Percentiles rank a stretch among this genome's conserved stretches.
phyloP scores from a whole-genome alignment of 2,329 filamentous ascomycete species.

The Pyrenochaeta sp. region DNA sequence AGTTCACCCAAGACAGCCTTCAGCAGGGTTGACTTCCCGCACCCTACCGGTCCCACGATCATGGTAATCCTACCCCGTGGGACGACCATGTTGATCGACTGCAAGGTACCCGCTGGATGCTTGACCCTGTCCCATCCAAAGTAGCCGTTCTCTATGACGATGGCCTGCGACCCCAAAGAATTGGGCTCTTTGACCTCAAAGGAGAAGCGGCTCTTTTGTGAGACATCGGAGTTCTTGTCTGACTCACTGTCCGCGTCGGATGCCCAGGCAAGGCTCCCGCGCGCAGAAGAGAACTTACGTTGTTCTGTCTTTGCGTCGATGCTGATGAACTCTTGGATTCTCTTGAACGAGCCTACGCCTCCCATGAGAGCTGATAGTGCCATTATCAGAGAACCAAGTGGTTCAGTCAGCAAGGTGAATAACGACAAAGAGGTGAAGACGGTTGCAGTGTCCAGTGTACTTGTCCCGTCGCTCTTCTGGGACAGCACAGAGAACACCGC shows the following conservation, averaged over 20 bases:
- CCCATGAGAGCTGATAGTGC: slow-evolving; percentile 54
- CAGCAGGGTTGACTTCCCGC: slow-evolving; percentile 60
- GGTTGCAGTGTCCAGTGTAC: slow-evolving; percentile 49
- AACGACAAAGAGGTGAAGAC: slow-evolving; percentile 58
- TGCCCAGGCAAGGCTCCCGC: slow-evolving; percentile 21
- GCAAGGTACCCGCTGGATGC: slow-evolving; percentile 47
- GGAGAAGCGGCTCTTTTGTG: slow-evolving; percentile 33
- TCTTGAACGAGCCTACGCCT: slow-evolving; percentile 55
- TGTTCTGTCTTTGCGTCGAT: slow-evolving; percentile 27
- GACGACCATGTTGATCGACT: slow-evolving; percentile 51
- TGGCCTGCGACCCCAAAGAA: slow-evolving; percentile 31
- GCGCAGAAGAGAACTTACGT: slow-evolving; percentile 29
- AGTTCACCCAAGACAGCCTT: slow-evolving; percentile 44
- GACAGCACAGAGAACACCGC: slow-evolving; percentile 54
- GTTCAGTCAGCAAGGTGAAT: slow-evolving; percentile 56
- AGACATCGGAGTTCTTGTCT: slow-evolving; percentile 34
- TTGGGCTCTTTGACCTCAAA: slow-evolving; percentile 29
- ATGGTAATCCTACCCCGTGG: slow-evolving; percentile 56
- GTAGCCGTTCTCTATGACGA: slow-evolving; percentile 53
- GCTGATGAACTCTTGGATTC: slow-evolving; percentile 56
- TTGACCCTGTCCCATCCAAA: slow-evolving; percentile 58
- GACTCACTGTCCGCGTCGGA: slow-evolving; percentile 29
- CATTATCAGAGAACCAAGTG: slow-evolving; percentile 56
- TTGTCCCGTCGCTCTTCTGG: slow-evolving; percentile 39
- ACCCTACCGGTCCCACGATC: slow-evolving; percentile 60